These are phyloP conservation scores for Kodamaea jinghongensis DNA, from an alignment of 805 yeast species.

Conservation along the genomic window DNA sequence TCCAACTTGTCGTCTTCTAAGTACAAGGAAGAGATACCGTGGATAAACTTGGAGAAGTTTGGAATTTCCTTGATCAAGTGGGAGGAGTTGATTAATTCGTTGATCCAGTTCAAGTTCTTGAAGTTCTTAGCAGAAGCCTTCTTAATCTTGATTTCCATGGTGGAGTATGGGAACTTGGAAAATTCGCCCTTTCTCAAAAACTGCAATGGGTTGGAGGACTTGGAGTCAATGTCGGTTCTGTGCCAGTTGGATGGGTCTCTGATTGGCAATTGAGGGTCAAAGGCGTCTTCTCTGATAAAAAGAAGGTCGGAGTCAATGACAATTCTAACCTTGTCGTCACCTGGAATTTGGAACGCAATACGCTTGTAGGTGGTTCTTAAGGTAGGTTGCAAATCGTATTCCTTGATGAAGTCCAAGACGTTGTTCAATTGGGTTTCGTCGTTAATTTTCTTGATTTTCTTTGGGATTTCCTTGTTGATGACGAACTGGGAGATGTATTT, in stretches of 20 bases:
- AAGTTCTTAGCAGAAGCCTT: slow-evolving; percentile 29
- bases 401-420: slow-evolving; percentile 60
- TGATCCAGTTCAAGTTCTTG: slow-evolving; percentile 71
- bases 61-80: slow-evolving; percentile 93
- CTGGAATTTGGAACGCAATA: slow-evolving; percentile 97
- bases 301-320: slow-evolving; percentile 85
- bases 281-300: slow-evolving; percentile 87
- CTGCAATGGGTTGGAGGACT: slow-evolving; percentile 64
- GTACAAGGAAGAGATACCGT: slow-evolving; percentile 85
- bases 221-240: slow-evolving; percentile 83
- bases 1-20: slow-evolving; percentile 89
- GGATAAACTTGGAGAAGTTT: slow-evolving; percentile 87
- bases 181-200: slow-evolving; percentile 83
- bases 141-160: slow-evolving; percentile 78
- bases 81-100: slow-evolving; percentile 69
- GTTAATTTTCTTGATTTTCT: slow-evolving; percentile 15
- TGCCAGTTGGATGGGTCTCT: slow-evolving; percentile 92
- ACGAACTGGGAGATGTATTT: slow-evolving; percentile 78
- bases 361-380: slow-evolving; percentile 84
- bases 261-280: slow-evolving; percentile 80
- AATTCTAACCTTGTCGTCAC: slow-evolving; percentile 89
- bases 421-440: slow-evolving; percentile 37
- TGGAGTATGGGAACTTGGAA: slow-evolving; percentile 78
- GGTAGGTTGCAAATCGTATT: slow-evolving; percentile 75
- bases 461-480: slow-evolving; percentile 17